Evolutionary conservation across 805 yeast species (phyloP).

Genomic region (Priceomyces melissophilus): DNA sequence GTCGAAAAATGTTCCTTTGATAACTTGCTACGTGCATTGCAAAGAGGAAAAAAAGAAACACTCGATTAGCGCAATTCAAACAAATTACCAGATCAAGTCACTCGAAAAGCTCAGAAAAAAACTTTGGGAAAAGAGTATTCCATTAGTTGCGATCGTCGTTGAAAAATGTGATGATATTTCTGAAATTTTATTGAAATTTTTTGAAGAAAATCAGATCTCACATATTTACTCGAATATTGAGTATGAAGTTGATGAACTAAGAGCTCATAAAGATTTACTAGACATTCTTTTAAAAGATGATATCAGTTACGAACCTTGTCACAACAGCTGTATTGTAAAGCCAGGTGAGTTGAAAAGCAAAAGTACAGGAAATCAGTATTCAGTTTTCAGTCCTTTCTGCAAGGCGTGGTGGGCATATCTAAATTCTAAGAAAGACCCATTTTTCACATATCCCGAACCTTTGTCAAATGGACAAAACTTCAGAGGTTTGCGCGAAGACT

Average conservation of each 20-base stretch:
- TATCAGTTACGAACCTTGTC: slow-evolving; percentile 24
- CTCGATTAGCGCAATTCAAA: slow-evolving; percentile 40
- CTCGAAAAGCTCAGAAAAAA: slow-evolving; percentile 26
- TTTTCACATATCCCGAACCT: slow-evolving; percentile 1
- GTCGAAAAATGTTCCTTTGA: slow-evolving; percentile 26
- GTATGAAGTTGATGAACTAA: slow-evolving; percentile 45
- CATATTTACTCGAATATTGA: slow-evolving; percentile 36
- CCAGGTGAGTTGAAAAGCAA: slow-evolving; percentile 36
- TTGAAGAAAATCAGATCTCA: slow-evolving; percentile 18
- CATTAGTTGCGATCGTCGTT: slow-evolving; percentile 36
- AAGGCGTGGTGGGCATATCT: slow-evolving; percentile 33
- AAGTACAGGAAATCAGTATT: slow-evolving; percentile 35
- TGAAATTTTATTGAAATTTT: slow-evolving; percentile 18
- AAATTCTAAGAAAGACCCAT: slow-evolving; percentile 11
- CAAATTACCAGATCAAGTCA: slow-evolving; percentile 34
- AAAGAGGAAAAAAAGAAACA: slow-evolving; percentile 42
- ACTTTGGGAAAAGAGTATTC: slow-evolving; percentile 33
- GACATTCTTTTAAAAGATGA: slow-evolving; percentile 10
- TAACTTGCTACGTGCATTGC: slow-evolving; percentile 41
- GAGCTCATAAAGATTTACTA: slow-evolving; percentile 21
- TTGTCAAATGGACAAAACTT: slow-evolving; percentile 1
- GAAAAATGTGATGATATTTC: slow-evolving; percentile 28
- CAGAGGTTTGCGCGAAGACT: not conserved
- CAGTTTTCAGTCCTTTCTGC: slow-evolving; percentile 46
- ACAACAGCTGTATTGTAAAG: slow-evolving; percentile 40